These are phyloP conservation scores for Colletotrichum ledebouriae DNA, from an alignment of 2,329 filamentous ascomycete genomes.

Conservation along the genomic window DNA sequence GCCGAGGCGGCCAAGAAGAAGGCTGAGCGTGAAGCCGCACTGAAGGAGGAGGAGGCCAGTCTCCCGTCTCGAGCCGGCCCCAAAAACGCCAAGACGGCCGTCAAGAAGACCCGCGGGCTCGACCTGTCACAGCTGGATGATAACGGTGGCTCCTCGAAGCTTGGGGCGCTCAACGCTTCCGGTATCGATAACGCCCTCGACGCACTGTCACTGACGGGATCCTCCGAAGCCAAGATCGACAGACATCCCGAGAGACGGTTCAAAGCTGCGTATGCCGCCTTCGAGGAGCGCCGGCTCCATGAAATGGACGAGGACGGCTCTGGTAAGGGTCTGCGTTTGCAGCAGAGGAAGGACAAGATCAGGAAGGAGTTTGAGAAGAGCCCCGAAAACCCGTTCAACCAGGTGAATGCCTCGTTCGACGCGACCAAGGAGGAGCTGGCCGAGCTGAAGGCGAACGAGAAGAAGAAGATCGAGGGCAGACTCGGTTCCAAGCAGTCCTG, in stretches of 20 bases:
- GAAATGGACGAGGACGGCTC: slow-evolving; percentile 89
- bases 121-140: slow-evolving; percentile 82
- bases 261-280: slow-evolving; percentile 87
- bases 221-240: slow-evolving; percentile 79
- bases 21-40: slow-evolving; percentile 87
- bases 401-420: slow-evolving; percentile 82
- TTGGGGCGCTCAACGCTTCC: slow-evolving; percentile 78
- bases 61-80: slow-evolving; percentile 69
- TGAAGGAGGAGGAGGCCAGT: slow-evolving; percentile 84
- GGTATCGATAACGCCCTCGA: slow-evolving; percentile 96
- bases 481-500: slow-evolving; percentile 58
- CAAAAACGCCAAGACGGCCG: slow-evolving; percentile 77
- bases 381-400: slow-evolving; percentile 95
- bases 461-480: slow-evolving; percentile 79
- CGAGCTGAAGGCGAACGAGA: slow-evolving; percentile 75
- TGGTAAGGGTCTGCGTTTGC: slow-evolving; percentile 78
- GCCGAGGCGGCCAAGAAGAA: slow-evolving; percentile 89
- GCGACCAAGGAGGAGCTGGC: slow-evolving; percentile 82
- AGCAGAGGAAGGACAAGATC: slow-evolving; percentile 88
- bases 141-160: slow-evolving; percentile 50
- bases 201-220: slow-evolving; percentile 76
- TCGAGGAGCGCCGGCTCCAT: slow-evolving; percentile 82
- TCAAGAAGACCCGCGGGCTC: slow-evolving; percentile 79
- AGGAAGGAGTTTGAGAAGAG: slow-evolving; percentile 95
- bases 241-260: slow-evolving; percentile 89